Conservation (phyloP, 148 eudicot species). For the Persicaria maculosa region DNA sequence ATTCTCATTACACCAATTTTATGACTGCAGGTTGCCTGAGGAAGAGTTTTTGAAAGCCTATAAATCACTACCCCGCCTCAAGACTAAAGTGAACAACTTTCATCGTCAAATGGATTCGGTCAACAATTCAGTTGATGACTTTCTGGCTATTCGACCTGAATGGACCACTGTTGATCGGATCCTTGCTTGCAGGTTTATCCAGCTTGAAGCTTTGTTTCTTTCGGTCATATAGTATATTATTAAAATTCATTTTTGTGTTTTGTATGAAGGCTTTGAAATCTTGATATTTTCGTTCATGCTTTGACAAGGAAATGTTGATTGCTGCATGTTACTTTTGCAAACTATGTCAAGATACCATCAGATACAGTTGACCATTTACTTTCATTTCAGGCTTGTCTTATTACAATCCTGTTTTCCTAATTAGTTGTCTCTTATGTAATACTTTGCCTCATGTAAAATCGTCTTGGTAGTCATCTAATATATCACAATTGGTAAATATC, state of each 20-base stretch:
- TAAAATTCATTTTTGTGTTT: neutral
- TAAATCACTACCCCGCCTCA: slow-evolving; percentile 80
- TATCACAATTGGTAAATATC: too few relatives aligned
- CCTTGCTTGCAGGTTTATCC: slow-evolving; percentile 78
- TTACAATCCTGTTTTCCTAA: neutral
- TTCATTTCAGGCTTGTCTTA: neutral
- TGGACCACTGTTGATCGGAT: slow-evolving; percentile 97
- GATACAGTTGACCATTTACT: neutral
- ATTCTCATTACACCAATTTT: slow-evolving; percentile 9
- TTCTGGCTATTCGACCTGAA: slow-evolving; percentile 79
- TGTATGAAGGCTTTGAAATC: neutral
- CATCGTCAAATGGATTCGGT: slow-evolving; percentile 54
- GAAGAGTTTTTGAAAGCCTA: slow-evolving; percentile 76
- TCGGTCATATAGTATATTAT: neutral
- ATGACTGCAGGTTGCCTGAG: slow-evolving; percentile 74
- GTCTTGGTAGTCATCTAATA: too few relatives aligned
- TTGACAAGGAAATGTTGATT: neutral
- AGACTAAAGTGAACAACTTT: slow-evolving; percentile 84
- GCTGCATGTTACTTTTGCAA: neutral
- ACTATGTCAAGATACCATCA: neutral
- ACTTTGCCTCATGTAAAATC: neutral
- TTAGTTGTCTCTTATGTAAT: neutral
- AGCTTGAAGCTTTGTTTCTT: slow-evolving; percentile 9
- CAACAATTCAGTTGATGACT: slow-evolving; percentile 73
- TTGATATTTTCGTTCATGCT: neutral